Base-by-base conservation (phyloP, 495 filamentous ascomycete species). In the Penicillium crystallinum region DNA sequence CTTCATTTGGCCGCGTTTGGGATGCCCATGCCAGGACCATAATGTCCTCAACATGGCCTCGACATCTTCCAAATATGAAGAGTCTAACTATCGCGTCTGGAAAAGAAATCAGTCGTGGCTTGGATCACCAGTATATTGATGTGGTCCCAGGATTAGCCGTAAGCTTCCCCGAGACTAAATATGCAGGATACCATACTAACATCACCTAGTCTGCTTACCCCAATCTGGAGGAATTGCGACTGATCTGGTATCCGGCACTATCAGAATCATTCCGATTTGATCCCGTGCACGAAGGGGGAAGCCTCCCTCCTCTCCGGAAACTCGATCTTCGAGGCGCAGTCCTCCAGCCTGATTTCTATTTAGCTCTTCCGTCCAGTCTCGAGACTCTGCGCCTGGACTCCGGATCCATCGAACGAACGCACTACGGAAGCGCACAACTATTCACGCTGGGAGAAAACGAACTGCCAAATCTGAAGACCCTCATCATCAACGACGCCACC, bases 181-280 rank as follows among this genome's bases (percentile, higher is more conserved):
- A 6, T 18, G 8, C 3, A 4, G 38, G 31, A 17, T 21, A n/a
- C n/a, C 17, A 25, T 31, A 27, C 44, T 57, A 17, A 55, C 33
- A 29, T 21, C 3, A 27, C 30, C n/a, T 11, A 49, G 22, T 53
- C 59, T 4, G 15, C 51, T 1, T 64, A 72, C 36, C 63, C 68
- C 17, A 75, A 72, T 17, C 55, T 76, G 6, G 64, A 69, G 51
- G 72, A 75, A 41, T 42, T 76, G 2, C 54, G 62, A 11, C 57
- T 76, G 8, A 51, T 62, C 23, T 70, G 63, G 21, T 41, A 67
- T n/a, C 64, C 65, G 7, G 41, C 56, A 31, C 18, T 56, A 1
- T 60, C 61, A 15, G n/a, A 55, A 4, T 48, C 56, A 6, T 49
- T 48, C 25, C 27, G n/a, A n/a, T 58, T 58, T 15, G 18, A 23